Conservation (phyloP, 1,284 basidiomycete genomes). For the Apiotrichum laibachii region DNA sequence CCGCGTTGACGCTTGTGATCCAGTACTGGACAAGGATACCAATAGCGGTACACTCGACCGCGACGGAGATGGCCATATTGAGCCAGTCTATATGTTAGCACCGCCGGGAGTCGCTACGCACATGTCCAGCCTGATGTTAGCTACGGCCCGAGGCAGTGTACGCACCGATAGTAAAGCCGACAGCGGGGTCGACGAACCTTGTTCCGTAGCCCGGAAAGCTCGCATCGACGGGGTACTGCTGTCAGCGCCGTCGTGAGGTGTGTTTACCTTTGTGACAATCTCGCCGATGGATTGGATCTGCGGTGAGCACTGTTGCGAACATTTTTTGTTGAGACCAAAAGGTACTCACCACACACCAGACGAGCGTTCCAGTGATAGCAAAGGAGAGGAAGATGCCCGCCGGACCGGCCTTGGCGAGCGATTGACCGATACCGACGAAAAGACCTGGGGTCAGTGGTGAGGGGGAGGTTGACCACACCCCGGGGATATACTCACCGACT, state of each 20-base stretch:
- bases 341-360: constrained; percentile 16
- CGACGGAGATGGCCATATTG: constrained; percentile 65
- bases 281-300: constrained; percentile 19
- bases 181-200: constrained; percentile 59
- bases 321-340: too few relatives aligned
- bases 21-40: constrained; percentile 73
- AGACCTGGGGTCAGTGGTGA: background rate
- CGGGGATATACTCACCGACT: background rate
- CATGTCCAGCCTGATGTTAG: constrained; percentile 59
- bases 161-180: constrained; percentile 71
- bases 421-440: constrained; percentile 17
- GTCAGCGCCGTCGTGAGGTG: background rate
- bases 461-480: too few relatives aligned
- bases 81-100: constrained; percentile 58
- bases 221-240: constrained; percentile 18
- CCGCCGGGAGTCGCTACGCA: background rate
- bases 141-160: too few relatives aligned
- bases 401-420: constrained; percentile 7
- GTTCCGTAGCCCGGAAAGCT: constrained; percentile 11
- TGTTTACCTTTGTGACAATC: constrained; percentile 6
- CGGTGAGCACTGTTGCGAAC: background rate
- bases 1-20: constrained; percentile 60
- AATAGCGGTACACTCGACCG: constrained; percentile 72
- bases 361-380: constrained; percentile 14
- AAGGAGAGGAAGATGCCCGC: constrained; percentile 14